A percentile compares a stretch with the other conserved stretches of the same genome.
Evolutionary conservation across 2,329 filamentous ascomycete genomes (phyloP).

Genomic region (Arthrobotrys sphaeroides): DNA sequence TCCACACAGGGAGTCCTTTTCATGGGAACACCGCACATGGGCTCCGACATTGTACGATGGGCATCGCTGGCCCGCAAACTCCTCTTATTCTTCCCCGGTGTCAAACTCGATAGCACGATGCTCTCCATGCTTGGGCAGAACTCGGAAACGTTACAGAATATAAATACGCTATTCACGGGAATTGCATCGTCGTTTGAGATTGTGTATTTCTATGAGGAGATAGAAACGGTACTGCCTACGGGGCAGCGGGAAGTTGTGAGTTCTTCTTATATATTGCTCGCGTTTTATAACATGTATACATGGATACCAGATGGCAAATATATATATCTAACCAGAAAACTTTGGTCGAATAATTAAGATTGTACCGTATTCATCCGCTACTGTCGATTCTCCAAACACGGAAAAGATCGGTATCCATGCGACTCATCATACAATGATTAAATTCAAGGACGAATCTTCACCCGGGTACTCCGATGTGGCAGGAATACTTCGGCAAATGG

Average conservation of each 20-base stretch:
- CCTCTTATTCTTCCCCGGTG: slow-evolving; percentile 72
- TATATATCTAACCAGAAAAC: neutral
- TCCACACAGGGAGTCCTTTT: slow-evolving; percentile 78
- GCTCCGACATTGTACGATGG: slow-evolving; percentile 75
- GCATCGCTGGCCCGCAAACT: slow-evolving; percentile 74
- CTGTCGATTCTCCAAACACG: slow-evolving; percentile 63
- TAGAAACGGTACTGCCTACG: slow-evolving; percentile 69
- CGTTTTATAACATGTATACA: neutral
- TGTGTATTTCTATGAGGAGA: slow-evolving; percentile 77
- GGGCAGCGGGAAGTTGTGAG: slow-evolving; percentile 56
- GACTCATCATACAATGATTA: slow-evolving; percentile 77
- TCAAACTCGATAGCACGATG: slow-evolving; percentile 74
- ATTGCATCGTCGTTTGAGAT: slow-evolving; percentile 76
- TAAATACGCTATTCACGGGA: slow-evolving; percentile 77
- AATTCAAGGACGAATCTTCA: slow-evolving; percentile 71
- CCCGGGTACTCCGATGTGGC: slow-evolving; percentile 71
- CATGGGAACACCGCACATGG: slow-evolving; percentile 78
- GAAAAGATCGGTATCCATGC: slow-evolving; percentile 71
- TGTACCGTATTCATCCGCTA: slow-evolving; percentile 75
- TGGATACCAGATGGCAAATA: neutral
- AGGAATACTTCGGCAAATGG: slow-evolving; percentile 61
- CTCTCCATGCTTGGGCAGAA: slow-evolving; percentile 76
- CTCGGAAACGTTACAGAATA: slow-evolving; percentile 77
- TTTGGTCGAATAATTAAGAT: slow-evolving; percentile 65
- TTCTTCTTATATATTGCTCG: neutral